phyloP scores from a whole-genome alignment of 495 filamentous ascomycete species.

The Pyronema omphalodes region DNA sequence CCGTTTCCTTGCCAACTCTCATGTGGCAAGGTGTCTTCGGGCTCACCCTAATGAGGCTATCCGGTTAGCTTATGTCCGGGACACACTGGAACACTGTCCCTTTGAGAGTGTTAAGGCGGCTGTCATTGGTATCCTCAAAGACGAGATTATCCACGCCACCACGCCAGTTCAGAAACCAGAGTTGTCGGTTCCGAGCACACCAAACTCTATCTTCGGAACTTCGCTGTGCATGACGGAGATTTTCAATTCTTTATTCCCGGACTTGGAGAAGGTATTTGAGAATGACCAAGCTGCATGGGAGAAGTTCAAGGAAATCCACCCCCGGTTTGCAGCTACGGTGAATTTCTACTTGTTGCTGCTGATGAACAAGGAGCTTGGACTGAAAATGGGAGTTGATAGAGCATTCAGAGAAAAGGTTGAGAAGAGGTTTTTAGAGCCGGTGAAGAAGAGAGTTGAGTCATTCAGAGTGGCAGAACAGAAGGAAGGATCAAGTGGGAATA shows the following conservation, averaged over 20 bases:
- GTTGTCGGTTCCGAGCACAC: slow-evolving; percentile 5
- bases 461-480: slow-evolving; percentile 27
- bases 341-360: slow-evolving; percentile 36
- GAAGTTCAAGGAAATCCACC: slow-evolving; percentile 28
- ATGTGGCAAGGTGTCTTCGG: slow-evolving; percentile 56
- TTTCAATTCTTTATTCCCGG: slow-evolving; percentile 15
- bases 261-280: slow-evolving; percentile 9
- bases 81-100: slow-evolving; percentile 63
- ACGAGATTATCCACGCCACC: slow-evolving; percentile 39
- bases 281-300: slow-evolving; percentile 24
- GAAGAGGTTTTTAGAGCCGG: slow-evolving; percentile 34
- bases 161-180: slow-evolving; percentile 14
- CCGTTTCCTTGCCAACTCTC: slow-evolving; percentile 52
- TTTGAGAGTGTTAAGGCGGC: slow-evolving; percentile 60
- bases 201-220: slow-evolving; percentile 17
- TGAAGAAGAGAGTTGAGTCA: slow-evolving; percentile 28
- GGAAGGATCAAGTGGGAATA: slow-evolving; percentile 14
- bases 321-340: slow-evolving; percentile 32
- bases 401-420: slow-evolving; percentile 26
- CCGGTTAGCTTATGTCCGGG: slow-evolving; percentile 57
- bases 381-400: slow-evolving; percentile 8
- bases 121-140: slow-evolving; percentile 72
- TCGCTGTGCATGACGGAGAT: slow-evolving; percentile 16
- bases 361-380: slow-evolving; percentile 5
- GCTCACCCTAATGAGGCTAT: slow-evolving; percentile 51